Conservation (phyloP, 148 eudicot genomes). For the Euryodendron excelsum region DNA sequence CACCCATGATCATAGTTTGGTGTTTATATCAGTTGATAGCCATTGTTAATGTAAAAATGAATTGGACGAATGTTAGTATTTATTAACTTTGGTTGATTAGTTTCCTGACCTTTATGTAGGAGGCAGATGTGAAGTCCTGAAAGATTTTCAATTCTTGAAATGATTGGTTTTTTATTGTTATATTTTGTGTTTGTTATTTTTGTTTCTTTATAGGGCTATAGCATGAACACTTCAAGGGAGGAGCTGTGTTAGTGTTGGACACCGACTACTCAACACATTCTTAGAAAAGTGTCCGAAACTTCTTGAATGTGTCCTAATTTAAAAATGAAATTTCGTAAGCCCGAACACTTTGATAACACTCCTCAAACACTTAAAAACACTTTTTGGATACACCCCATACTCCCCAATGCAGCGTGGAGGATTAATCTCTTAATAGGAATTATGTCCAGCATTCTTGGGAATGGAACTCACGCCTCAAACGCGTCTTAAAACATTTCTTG, state of each 20-base stretch:
- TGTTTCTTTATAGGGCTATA: constrained; percentile 1
- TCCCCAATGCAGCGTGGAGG: not conserved
- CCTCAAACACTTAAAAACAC: not conserved
- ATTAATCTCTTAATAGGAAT: not conserved
- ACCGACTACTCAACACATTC: not conserved
- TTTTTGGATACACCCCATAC: not conserved
- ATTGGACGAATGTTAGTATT: not conserved
- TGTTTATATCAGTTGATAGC: not conserved
- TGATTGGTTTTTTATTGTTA: not conserved
- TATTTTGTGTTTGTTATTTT: not conserved
- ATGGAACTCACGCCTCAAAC: not conserved
- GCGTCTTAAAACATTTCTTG: not conserved
- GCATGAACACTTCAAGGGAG: not conserved
- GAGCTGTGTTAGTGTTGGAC: not conserved
- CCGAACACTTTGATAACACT: not conserved
- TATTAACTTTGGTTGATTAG: not conserved
- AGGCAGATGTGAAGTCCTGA: constrained; percentile 5
- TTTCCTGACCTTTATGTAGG: not conserved
- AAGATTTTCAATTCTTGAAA: not conserved
- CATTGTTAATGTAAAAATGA: not conserved
- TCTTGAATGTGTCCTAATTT: too few relatives aligned
- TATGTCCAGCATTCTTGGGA: not conserved
- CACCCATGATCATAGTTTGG: not conserved
- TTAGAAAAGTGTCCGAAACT: not conserved
- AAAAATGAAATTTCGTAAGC: too few relatives aligned